Conservation (phyloP, 495 filamentous ascomycete species). For the Lophium mytilinum region DNA sequence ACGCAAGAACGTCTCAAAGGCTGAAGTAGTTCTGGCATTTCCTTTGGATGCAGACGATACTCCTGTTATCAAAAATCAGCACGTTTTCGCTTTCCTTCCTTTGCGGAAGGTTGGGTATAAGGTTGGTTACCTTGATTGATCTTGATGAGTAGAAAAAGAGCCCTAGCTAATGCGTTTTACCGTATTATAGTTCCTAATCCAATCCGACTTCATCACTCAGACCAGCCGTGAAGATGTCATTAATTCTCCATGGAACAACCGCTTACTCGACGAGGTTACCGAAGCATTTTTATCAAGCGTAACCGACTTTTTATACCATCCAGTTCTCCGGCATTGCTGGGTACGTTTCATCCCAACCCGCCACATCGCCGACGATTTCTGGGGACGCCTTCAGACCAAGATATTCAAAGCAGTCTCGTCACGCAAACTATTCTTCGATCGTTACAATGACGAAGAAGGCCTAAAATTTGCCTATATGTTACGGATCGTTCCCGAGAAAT, state of each 20-base stretch:
- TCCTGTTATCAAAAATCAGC: constrained; percentile 1
- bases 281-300: not conserved
- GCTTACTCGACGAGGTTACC: constrained; percentile 1
- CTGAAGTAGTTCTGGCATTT: constrained; percentile 4
- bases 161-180: not conserved
- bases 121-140: not conserved
- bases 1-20: not conserved
- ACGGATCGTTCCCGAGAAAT: not conserved
- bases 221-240: constrained; percentile 1
- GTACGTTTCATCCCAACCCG: constrained; percentile 4
- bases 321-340: not conserved
- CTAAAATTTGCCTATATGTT: not conserved
- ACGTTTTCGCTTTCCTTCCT: constrained; percentile 7
- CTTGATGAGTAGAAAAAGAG: not conserved
- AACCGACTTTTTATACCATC: not conserved
- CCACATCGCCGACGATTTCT: constrained; percentile 3
- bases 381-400: not conserved
- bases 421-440: not conserved
- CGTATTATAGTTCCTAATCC: constrained; percentile 5
- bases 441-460: not conserved
- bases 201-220: constrained; percentile 11
- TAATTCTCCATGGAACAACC: constrained; percentile 1
- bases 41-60: not conserved
- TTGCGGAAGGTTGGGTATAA: constrained; percentile 5
- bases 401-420: not conserved